phyloP scores from a whole-genome alignment of 306 rosid genomes.

The Rosa chinensis region DNA sequence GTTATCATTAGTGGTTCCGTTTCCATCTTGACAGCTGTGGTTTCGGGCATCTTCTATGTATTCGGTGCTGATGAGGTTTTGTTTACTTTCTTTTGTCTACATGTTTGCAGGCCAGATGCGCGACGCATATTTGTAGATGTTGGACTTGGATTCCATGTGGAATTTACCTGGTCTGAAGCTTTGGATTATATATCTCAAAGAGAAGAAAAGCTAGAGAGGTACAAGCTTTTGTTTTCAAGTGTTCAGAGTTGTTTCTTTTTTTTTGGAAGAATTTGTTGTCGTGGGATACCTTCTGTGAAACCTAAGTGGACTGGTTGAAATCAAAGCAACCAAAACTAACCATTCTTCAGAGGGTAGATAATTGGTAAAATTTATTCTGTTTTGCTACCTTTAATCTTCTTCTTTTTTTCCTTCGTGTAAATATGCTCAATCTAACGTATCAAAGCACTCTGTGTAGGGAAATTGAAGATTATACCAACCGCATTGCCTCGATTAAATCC shows the following conservation, averaged over 20 bases:
- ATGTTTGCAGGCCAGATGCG: slow-evolving; percentile 69
- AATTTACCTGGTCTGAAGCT: slow-evolving; percentile 95
- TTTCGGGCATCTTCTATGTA: not conserved
- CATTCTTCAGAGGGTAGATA: not conserved
- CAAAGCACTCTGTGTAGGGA: slow-evolving; percentile 52
- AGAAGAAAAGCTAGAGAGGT: slow-evolving; percentile 80
- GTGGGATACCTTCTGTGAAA: not conserved
- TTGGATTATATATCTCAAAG: slow-evolving; percentile 59
- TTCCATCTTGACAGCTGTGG: not conserved
- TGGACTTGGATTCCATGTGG: slow-evolving; percentile 94
- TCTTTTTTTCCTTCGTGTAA: not conserved
- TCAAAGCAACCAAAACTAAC: not conserved
- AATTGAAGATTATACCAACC: slow-evolving; percentile 69
- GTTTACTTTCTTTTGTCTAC: not conserved
- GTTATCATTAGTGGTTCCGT: no score
- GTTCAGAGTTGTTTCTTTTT: not conserved
- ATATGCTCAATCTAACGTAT: slow-evolving; percentile 16
- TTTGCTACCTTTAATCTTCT: not conserved
- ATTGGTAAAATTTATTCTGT: not conserved
- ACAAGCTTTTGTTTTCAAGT: slow-evolving; percentile 11
- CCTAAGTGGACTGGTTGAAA: not conserved
- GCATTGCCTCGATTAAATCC: slow-evolving; percentile 86
- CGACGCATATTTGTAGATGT: slow-evolving; percentile 72
- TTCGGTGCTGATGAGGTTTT: not conserved
- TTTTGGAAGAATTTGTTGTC: not conserved